Evolutionary conservation across 345 rosid species (phyloP).

Genomic region (Erucastrum elatum): DNA sequence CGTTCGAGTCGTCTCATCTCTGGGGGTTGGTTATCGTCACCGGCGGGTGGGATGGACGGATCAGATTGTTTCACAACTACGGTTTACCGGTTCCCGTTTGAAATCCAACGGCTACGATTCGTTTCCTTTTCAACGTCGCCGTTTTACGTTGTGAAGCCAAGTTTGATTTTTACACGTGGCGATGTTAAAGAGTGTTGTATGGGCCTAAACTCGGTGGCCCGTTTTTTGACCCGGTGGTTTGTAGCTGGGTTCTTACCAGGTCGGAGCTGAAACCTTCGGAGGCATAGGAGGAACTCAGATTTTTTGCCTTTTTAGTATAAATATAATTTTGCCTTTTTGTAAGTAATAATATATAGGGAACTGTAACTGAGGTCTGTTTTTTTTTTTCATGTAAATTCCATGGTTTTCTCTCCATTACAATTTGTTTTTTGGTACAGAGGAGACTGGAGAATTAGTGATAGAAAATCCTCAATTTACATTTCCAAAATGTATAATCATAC

Average conservation of each 20-base stretch:
- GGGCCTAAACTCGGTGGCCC: slow-evolving; percentile 22
- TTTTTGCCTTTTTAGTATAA: slow-evolving; percentile 18
- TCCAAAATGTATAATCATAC: neutral
- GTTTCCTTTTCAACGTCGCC: slow-evolving; percentile 28
- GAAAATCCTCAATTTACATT: neutral
- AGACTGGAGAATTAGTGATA: neutral
- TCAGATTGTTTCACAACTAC: slow-evolving; percentile 84
- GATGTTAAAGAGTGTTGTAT: neutral
- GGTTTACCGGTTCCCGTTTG: slow-evolving; percentile 74
- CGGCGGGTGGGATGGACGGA: slow-evolving; percentile 93
- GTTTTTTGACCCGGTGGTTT: slow-evolving; percentile 1
- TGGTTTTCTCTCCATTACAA: slow-evolving; percentile 11
- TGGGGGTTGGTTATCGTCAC: slow-evolving; percentile 96
- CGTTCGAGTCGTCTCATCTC: slow-evolving; percentile 57
- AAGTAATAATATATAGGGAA: slow-evolving; percentile 21
- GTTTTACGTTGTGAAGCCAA: neutral
- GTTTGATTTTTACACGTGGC: neutral
- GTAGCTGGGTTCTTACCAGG: slow-evolving; percentile 4
- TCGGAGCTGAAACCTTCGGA: slow-evolving; percentile 12
- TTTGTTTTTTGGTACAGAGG: neutral
- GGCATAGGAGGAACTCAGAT: neutral
- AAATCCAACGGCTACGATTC: slow-evolving; percentile 31
- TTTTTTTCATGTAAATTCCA: slow-evolving; percentile 23
- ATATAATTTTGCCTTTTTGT: neutral
- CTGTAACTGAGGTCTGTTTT: slow-evolving; percentile 4